Base-by-base conservation (phyloP, 2,329 filamentous ascomycete genomes). In the Claviceps purpurea region DNA sequence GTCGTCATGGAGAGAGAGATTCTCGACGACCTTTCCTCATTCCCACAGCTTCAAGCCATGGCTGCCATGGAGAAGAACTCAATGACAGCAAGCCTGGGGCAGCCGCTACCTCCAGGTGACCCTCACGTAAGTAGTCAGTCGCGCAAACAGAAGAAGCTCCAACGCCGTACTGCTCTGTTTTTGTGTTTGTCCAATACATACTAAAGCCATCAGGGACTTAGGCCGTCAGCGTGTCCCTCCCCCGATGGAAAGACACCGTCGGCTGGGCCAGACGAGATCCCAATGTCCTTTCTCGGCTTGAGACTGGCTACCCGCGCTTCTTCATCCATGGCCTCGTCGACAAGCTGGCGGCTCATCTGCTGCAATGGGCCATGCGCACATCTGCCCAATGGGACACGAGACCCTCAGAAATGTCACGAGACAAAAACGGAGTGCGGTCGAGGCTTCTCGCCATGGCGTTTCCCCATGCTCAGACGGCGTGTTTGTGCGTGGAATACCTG, bases 201-300 rank as follows among this genome's bases (percentile, higher is more conserved):
- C 44, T 46, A 34, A 46, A 16, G 7, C 4, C 2, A 2, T 24
- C 37, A 40, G 20, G 6, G 10, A 24, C 10, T n/a, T 7, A 65
- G 62, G 61, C 56, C 18, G 54, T 64, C 34, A 65, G 63, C 51
- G 63, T 65, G 8, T 65, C 59, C 11, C 59, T 65, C n/a, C 63
- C 61, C 3, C 58, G 53, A 34, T 65, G 61, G 63, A 51, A 53
- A 54, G 58, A 64, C n/a, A 59, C 58, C 0, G 38, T 57, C 7
- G 58, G 53, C 37, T 64, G 58, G 59, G 62, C 56, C 3, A 56
- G 45, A 11, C 52, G 57, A 26, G 57, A 65, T 1, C 57, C 57
- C 1, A 39, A 50, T 5, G 22, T 62, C 4, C 47, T 64, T 4
- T 39, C 53, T 1, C 54, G 57, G 24, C 52, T 65, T 8, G 55